Base-by-base conservation (phyloP, 2,329 filamentous ascomycete species). In the Aspergillus brasiliensis region DNA sequence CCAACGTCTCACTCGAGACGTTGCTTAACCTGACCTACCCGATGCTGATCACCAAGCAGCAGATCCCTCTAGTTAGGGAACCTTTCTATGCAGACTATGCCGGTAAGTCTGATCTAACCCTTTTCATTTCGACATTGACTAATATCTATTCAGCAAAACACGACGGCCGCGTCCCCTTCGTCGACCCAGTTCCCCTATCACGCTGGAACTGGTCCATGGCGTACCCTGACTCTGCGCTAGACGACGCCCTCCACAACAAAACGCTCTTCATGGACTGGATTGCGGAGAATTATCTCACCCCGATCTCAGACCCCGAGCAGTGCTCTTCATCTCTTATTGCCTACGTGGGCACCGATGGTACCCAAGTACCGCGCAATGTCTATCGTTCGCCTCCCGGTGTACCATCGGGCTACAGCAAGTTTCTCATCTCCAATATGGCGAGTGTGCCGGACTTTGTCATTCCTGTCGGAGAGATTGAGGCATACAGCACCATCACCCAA, bases 71-170 rank as follows among this genome's bases (percentile, higher is more conserved):
- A 2, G 72, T 85, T 21, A 76, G 79, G 2, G 75, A 81, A 15
- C 80, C 81, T 0, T 83, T 84, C 66, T 83, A 81, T 59, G 73
- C 71, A 4, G 81, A 82, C 63, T 84, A 84, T 61, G 80, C 78
- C 1, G 76, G 51, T 54, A 54, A 40, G 51, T 25, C n/a, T 17
- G 21, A 3, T 11, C n/a, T n/a, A 19, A 40, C 0, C 10, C n/a
- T 42, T 42, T 8, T 19, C 38, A 21, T 19, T 19, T 6, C 21
- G 21, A 10, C 17, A n/a, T 40, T 19, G 25, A 28, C 51, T 34
- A 17, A 42, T 5, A 5, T 5, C 3, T 10, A 10, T 3, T 10
- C 15, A 44, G 51, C 77, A 1, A 72, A 70, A 0, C 71, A 83
- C 59, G 73, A 77, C 31, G 81, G 81, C 2, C 77, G 80, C 4